A percentile compares a stretch with the other conserved stretches of the same genome.
Evolutionary conservation across 352 stramenopile genomes (phyloP).

Genomic region (Pythium monospermum): DNA sequence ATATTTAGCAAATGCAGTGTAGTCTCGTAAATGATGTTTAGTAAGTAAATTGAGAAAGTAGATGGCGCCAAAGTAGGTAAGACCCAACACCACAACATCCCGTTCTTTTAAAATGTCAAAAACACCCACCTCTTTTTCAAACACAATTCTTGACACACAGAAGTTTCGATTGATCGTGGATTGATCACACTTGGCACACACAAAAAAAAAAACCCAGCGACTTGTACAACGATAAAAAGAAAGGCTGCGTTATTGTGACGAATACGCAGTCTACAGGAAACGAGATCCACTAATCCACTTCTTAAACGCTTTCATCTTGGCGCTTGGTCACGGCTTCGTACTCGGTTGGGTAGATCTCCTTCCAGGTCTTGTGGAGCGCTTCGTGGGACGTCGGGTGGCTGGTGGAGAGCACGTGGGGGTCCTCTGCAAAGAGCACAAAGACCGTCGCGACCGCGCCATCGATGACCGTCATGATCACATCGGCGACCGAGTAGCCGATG

Average conservation of each 20-base stretch:
- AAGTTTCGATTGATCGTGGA: neutral
- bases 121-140: neutral
- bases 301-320: constrained; percentile 28
- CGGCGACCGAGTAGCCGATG: constrained; percentile 43
- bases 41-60: too few relatives aligned
- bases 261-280: neutral
- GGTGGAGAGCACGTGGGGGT: constrained; percentile 32
- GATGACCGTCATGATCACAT: constrained; percentile 51
- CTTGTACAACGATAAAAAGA: too few relatives aligned
- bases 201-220: constrained; percentile 2
- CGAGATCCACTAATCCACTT: neutral
- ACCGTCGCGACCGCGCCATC: constrained; percentile 44
- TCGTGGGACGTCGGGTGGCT: constrained; percentile 38
- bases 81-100: too few relatives aligned
- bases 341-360: constrained; percentile 47
- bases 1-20: too few relatives aligned
- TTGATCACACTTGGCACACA: neutral
- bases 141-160: neutral
- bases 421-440: constrained; percentile 50
- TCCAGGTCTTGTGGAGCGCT: constrained; percentile 35
- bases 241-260: too few relatives aligned
- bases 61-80: too few relatives aligned
- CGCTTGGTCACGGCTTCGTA: constrained; percentile 39
- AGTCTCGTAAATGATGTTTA: too few relatives aligned
- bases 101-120: neutral